Conservation (phyloP, 768 basidiomycete species). For the Serendipita indica region DNA sequence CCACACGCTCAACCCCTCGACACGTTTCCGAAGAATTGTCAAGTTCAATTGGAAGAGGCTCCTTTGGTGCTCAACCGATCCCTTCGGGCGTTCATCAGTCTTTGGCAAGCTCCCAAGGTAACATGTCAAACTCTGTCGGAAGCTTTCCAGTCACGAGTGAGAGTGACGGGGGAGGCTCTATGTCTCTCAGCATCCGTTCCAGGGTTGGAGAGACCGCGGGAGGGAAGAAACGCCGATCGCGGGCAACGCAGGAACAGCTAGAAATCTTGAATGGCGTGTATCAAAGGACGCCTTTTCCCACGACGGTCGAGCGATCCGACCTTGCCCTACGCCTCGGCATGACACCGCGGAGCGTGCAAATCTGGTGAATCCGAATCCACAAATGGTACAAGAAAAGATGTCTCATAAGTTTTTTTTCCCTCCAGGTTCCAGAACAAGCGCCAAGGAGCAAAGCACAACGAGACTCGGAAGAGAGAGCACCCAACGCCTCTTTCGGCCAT, state of each 20-base stretch:
- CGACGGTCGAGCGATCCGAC: constrained; percentile 69
- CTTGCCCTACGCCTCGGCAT: constrained; percentile 66
- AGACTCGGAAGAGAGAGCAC: not conserved
- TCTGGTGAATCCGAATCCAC: constrained; percentile 41
- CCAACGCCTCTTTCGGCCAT: not conserved
- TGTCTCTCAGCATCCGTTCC: not conserved
- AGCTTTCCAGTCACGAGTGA: not conserved
- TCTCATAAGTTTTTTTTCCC: constrained; percentile 14
- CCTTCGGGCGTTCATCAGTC: not conserved
- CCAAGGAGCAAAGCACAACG: constrained; percentile 24
- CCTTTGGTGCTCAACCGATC: too few relatives aligned
- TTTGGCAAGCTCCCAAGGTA: not conserved
- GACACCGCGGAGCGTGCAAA: constrained; percentile 74
- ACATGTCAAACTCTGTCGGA: not conserved
- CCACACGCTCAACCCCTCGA: not conserved
- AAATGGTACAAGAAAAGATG: constrained; percentile 11
- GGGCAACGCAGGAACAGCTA: constrained; percentile 65
- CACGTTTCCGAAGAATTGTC: not conserved
- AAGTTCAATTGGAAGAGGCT: too few relatives aligned
- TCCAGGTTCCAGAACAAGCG: constrained; percentile 78
- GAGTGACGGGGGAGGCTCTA: not conserved
- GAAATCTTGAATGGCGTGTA: constrained; percentile 72
- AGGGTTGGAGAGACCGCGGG: not conserved
- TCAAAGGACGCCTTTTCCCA: constrained; percentile 69
- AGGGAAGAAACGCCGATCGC: constrained; percentile 70